Evolutionary conservation across 2,329 filamentous ascomycete species (phyloP), one percentile per base, ranked within the genome.

Genomic region (Bisporella sp.): DNA sequence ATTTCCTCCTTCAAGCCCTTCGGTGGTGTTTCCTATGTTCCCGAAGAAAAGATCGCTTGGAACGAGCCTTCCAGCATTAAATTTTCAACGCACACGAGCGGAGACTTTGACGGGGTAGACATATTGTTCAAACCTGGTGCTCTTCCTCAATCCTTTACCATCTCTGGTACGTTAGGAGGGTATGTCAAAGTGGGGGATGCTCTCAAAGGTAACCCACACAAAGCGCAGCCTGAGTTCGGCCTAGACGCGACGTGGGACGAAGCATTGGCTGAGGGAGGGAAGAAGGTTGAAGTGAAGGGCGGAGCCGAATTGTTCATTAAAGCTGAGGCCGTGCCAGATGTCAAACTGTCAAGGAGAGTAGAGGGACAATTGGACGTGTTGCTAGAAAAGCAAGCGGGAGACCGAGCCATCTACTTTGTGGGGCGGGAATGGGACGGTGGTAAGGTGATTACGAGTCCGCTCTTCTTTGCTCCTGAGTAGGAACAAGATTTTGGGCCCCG

Each of bases 181-280:
- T 66, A 65, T 44, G 63, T 66, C 45, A 66, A 65, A 46, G 59
- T 66, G 31, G 63, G 63, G 6, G 54, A 64, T 52, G 51, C 50
- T 0, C 50, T 65, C 7, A 48, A 50, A 6, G 62, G 62, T 6
- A 65, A 63, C 30, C 58, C 61, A 2, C 64, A 65, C 44, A 62
- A 62, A 44, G 39, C 61, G 21, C 62, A 66, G 46, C 62, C 61
- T 2, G 43, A 32, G 6, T 64, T 62, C 48, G 35, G 41, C 0
- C 35, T 59, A 4, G 42, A 57, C 2, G 55, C 50, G 7, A 50
- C 45, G 1, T 46, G 28, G 32, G 11, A 54, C 8, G 58, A 61
- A 32, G 39, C 53, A 6, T 21, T 13, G 5, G 28, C 31, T 12
- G 35, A 41, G 6, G 58, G 55, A 4, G 61, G 59, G 4, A 62